Conservation (phyloP, 495 filamentous ascomycete species). For the Symbiotaphrina buchneri region DNA sequence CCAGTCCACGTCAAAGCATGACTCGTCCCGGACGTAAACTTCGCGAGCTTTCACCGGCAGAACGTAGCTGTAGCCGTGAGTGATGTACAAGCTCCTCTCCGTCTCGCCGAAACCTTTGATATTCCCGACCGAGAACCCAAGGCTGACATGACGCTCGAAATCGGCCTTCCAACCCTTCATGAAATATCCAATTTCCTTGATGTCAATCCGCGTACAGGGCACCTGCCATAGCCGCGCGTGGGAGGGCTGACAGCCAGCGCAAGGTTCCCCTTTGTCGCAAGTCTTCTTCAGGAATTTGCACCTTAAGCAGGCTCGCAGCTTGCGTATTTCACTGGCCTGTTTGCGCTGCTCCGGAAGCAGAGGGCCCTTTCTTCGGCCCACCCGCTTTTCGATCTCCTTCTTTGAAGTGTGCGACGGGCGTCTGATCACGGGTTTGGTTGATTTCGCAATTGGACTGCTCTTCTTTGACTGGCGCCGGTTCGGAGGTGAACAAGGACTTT, state of each 20-base stretch:
- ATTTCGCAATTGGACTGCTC: conserved; percentile 59
- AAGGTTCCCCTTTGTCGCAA: conserved; percentile 87
- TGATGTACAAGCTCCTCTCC: conserved; percentile 29
- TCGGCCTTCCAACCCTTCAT: conserved; percentile 97
- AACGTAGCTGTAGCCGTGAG: conserved; percentile 71
- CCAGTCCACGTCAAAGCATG: conserved; percentile 84
- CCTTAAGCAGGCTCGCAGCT: conserved; percentile 74
- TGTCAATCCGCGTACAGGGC: conserved; percentile 85
- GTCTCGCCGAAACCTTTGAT: conserved; percentile 47
- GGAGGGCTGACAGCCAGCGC: conserved; percentile 76
- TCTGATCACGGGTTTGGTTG: conserved; percentile 53
- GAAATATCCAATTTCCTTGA: conserved; percentile 91
- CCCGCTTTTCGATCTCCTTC: conserved; percentile 66
- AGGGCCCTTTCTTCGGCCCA: conserved; percentile 67
- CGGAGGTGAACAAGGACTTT: conserved; percentile 31
- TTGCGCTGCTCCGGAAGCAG: conserved; percentile 83
- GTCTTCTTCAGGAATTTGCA: conserved; percentile 98
- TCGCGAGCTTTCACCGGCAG: conserved; percentile 77
- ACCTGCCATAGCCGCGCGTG: conserved; percentile 89
- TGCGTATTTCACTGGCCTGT: conserved; percentile 84
- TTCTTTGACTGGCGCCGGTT: conserved; percentile 44
- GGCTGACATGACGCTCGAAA: conserved; percentile 68
- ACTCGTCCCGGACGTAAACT: conserved; percentile 74
- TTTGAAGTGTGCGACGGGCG: conserved; percentile 52
- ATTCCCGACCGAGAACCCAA: conserved; percentile 25